Conservation (phyloP, 2,329 filamentous ascomycete species). For the Colletotrichum spaethianum region DNA sequence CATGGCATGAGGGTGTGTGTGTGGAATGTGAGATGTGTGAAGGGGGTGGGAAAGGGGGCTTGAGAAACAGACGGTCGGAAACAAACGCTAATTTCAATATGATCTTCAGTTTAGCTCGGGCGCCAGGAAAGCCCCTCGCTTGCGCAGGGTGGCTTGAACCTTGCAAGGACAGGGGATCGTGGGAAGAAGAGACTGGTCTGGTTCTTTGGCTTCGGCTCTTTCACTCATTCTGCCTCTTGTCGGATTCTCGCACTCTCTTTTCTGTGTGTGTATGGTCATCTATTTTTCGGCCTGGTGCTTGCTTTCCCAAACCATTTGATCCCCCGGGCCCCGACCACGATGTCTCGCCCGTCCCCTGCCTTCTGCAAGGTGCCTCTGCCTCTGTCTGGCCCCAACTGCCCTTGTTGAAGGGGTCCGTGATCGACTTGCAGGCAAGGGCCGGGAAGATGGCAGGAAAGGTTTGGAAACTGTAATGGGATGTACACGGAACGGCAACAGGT, state of each 20-base stretch:
- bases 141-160: slow-evolving; percentile 42
- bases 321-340: slow-evolving; percentile 33
- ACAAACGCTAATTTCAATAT: slow-evolving; percentile 43
- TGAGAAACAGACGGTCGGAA: slow-evolving; percentile 42
- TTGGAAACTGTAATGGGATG: slow-evolving; percentile 32
- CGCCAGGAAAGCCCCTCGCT: slow-evolving; percentile 42
- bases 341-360: slow-evolving; percentile 38
- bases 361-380: slow-evolving; percentile 35
- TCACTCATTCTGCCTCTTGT: slow-evolving; percentile 19
- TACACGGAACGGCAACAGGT: slow-evolving; percentile 37
- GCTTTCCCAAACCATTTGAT: slow-evolving; percentile 36
- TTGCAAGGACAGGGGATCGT: slow-evolving; percentile 27
- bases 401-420: slow-evolving; percentile 41
- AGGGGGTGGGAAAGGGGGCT: slow-evolving; percentile 4
- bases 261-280: slow-evolving; percentile 7
- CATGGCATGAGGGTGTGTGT: slow-evolving; percentile 30
- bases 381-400: slow-evolving; percentile 28
- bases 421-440: slow-evolving; percentile 40
- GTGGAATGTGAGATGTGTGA: slow-evolving; percentile 10
- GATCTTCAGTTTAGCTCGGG: slow-evolving; percentile 41
- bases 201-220: slow-evolving; percentile 15
- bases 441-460: slow-evolving; percentile 32
- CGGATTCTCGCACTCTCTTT: slow-evolving; percentile 20
- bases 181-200: slow-evolving; percentile 8
- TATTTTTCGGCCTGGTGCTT: slow-evolving; percentile 24